Conservation (phyloP, 2,329 filamentous ascomycete species). For the Colletotrichum liaoningense region DNA sequence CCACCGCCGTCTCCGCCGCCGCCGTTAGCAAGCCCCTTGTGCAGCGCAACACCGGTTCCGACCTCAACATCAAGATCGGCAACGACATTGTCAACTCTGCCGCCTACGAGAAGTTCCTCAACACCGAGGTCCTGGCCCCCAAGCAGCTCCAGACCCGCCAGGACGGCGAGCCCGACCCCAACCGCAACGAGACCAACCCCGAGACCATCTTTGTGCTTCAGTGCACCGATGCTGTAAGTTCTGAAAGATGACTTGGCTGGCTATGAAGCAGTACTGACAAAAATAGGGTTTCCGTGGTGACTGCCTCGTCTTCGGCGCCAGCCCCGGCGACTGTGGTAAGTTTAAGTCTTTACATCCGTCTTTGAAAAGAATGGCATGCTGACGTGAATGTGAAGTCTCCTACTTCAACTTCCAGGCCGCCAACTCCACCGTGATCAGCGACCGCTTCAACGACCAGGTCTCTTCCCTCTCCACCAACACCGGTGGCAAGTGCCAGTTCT, state of each 20-base stretch:
- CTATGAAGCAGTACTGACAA: neutral
- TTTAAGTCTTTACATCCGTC: neutral
- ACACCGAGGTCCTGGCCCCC: neutral
- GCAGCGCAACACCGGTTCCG: neutral
- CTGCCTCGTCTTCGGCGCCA: constrained; percentile 21
- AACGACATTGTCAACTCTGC: constrained; percentile 11
- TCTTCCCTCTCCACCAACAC: constrained; percentile 26
- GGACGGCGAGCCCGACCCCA: constrained; percentile 25
- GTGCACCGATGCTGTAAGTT: constrained; percentile 16
- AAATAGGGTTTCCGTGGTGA: constrained; percentile 28
- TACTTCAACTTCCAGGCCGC: constrained; percentile 16
- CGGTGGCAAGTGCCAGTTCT: constrained; percentile 30
- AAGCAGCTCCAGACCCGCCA: neutral
- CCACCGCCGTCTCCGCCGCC: constrained; percentile 13
- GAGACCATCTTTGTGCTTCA: constrained; percentile 19
- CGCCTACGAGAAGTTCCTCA: constrained; percentile 10
- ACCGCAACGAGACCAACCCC: constrained; percentile 22
- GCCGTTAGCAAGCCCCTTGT: neutral
- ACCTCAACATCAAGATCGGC: neutral
- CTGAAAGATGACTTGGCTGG: too few species aligned
- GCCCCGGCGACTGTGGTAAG: constrained; percentile 19
- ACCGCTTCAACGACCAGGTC: constrained; percentile 23
- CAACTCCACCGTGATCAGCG: constrained; percentile 19
- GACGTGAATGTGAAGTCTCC: constrained; percentile 2
- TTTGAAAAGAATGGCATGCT: too few species aligned